These are phyloP conservation scores for Lepidium sativum DNA, from an alignment of 345 rosid species.

Conservation along the genomic window DNA sequence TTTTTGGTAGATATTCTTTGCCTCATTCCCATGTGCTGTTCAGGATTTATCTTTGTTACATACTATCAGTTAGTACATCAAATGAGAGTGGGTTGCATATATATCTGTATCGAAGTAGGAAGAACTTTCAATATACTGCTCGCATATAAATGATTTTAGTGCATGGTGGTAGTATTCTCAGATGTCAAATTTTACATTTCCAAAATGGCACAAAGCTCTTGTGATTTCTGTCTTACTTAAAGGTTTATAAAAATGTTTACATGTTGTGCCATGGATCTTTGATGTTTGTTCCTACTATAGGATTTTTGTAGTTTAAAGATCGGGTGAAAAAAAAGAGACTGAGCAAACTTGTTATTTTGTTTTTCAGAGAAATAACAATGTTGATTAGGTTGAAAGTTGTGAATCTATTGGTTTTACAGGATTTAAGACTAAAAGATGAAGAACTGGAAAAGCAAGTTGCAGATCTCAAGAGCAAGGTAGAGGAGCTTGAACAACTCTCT, in stretches of 20 bases:
- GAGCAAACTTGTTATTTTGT: not conserved
- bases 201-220: not conserved
- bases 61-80: not conserved
- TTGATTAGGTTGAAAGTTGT: not conserved
- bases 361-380: not conserved
- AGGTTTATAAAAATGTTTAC: not conserved
- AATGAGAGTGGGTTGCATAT: not conserved
- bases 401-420: constrained; percentile 34
- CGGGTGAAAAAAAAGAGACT: too few species aligned
- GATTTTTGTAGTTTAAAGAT: not conserved
- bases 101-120: not conserved
- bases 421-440: constrained; percentile 55
- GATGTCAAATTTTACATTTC: not conserved
- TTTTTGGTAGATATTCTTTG: not conserved
- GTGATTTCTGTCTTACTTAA: not conserved
- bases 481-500: constrained; percentile 73
- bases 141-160: not conserved
- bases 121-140: not conserved
- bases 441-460: constrained; percentile 47
- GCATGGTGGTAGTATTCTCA: not conserved
- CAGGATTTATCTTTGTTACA: not conserved
- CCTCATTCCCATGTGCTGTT: not conserved
- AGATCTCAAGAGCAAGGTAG: constrained; percentile 45
- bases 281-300: not conserved
- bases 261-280: not conserved